Conservation (phyloP, 495 filamentous ascomycete genomes). For the Penicillium cataractarum region DNA sequence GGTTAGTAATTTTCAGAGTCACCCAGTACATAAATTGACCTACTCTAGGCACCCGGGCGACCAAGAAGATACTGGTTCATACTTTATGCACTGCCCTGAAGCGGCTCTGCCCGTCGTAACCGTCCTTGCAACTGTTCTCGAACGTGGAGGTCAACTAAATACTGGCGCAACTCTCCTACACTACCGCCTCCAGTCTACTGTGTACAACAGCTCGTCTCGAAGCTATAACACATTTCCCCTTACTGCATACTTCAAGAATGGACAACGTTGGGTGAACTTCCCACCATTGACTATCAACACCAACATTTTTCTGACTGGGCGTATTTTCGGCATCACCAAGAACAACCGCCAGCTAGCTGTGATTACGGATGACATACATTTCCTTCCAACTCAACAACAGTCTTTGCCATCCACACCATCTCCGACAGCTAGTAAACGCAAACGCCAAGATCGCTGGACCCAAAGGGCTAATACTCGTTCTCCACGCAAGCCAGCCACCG, state of each 20-base stretch:
- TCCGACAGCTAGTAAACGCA: neutral
- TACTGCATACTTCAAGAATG: conserved; percentile 13
- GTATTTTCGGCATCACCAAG: conserved; percentile 20
- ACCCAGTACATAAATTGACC: neutral
- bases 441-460: neutral
- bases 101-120: conserved; percentile 17
- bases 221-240: conserved; percentile 19
- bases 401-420: neutral
- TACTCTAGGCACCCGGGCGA: conserved; percentile 16
- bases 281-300: neutral
- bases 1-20: conserved; percentile 3
- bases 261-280: conserved; percentile 16
- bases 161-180: conserved; percentile 16
- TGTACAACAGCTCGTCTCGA: conserved; percentile 20
- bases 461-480: no score
- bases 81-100: conserved; percentile 24
- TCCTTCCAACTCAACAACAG: conserved; percentile 14
- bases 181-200: conserved; percentile 16
- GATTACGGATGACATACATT: conserved; percentile 22
- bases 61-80: conserved; percentile 17
- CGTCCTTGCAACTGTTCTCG: conserved; percentile 10
- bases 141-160: conserved; percentile 19
- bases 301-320: neutral
- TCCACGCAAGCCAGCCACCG: no score
- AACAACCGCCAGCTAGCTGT: conserved; percentile 21